Evolutionary conservation across 2,329 filamentous ascomycete species (phyloP).

Genomic region (Calonectria naviculata): DNA sequence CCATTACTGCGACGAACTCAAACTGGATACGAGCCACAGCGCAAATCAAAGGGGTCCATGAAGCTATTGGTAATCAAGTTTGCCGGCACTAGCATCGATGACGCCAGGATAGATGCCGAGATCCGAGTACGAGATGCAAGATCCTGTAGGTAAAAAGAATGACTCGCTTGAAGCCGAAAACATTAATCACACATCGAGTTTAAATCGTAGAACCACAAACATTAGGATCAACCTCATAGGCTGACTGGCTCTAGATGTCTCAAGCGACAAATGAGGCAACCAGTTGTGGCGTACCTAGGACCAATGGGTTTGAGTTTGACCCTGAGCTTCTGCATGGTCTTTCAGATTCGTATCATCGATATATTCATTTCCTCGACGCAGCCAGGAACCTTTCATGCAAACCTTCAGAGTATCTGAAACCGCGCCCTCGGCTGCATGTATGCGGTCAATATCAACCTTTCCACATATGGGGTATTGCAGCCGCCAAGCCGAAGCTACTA

Average conservation of each 20-base stretch:
- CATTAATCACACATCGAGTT: background rate
- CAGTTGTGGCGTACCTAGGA: background rate
- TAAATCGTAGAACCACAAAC: background rate
- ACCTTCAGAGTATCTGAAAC: slow-evolving; percentile 5
- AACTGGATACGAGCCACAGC: slow-evolving; percentile 6
- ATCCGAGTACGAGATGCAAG: background rate
- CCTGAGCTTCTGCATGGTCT: background rate
- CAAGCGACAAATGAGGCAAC: background rate
- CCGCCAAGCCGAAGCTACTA: background rate
- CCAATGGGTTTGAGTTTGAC: background rate
- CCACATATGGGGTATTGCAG: slow-evolving; percentile 11
- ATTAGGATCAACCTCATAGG: background rate
- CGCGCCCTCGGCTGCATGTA: slow-evolving; percentile 1
- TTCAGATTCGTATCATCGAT: background rate
- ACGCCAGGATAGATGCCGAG: slow-evolving; percentile 6
- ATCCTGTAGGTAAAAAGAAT: background rate
- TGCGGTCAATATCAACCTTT: slow-evolving; percentile 6
- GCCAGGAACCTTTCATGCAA: background rate
- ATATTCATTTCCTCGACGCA: background rate
- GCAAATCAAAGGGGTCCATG: background rate
- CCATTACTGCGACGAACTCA: slow-evolving; percentile 4
- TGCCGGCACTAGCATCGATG: background rate
- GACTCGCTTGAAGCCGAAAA: background rate
- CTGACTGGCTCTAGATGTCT: background rate
- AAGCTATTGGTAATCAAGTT: slow-evolving; percentile 18